Base-by-base conservation (phyloP, 2,329 filamentous ascomycete genomes). In the Fusarium protoensiforme region DNA sequence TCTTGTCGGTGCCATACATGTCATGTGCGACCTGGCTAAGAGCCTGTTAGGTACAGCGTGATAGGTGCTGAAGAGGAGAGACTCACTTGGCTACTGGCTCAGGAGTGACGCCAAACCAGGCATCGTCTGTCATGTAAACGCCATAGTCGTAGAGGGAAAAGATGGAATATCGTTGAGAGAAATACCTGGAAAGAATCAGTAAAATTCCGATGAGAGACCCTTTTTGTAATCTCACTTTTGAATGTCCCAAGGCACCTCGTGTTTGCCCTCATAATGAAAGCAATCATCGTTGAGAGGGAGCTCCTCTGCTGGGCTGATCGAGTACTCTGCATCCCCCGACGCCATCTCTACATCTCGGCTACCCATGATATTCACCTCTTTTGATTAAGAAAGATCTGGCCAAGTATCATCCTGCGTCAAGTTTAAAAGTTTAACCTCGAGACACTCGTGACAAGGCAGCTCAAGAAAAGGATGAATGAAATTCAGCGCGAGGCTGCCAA, bases 91-190 rank as follows among this genome's bases (percentile, higher is more conserved):
- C 96, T 31, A 99, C 90, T 6, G 94, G 93, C 81, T 99, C 96
- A 16, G 96, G 95, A 0, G 97, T 99, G 9, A 98, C 95, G 64
- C 95, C 96, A 81, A 96, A 99, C 96, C 96, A 99, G 62, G 95
- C 93, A 83, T 96, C 92, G 80, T 97, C 92, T 0, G 97, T 99
- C 87, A 99, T 91, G 86, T 91, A 92, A 74, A 99, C 89, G 64
- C 95, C 96, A 67, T 95, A 89, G 80, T 98, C 92, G 80, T 98
- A 99, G 76, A 88, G 89, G 18, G 92, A 92, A 83, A 97, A 99
- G 74, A 99, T 93, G 61, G 91, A 92, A 81, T 96, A 92, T 68
- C 96, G 90, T 79, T 98, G 95, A 18, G 92, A 88, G 90, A 94
- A 99, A 83, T 99, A 99, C 81, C 95, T 97, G 7, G 5, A 20